Conservation (phyloP, 2,329 filamentous ascomycete species). For the Monosporascus sp. region DNA sequence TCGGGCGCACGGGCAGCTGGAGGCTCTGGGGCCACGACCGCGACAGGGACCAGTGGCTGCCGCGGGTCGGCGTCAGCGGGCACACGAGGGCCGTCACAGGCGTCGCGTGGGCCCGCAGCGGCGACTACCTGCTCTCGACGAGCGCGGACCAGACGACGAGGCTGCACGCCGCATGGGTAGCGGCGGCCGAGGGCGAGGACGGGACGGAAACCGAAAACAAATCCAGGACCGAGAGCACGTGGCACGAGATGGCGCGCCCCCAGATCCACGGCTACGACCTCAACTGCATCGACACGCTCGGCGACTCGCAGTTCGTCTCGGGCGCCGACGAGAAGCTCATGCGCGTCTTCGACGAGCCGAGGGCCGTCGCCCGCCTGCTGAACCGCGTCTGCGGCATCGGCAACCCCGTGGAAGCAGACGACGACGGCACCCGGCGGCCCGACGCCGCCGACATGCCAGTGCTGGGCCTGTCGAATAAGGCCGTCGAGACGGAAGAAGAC, state of each 20-base stretch:
- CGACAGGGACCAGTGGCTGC: slow-evolving; percentile 64
- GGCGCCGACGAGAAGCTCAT: slow-evolving; percentile 98
- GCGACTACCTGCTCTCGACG: slow-evolving; percentile 82
- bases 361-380: slow-evolving; percentile 72
- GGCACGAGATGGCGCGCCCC: slow-evolving; percentile 93
- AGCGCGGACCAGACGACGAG: slow-evolving; percentile 90
- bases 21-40: slow-evolving; percentile 69
- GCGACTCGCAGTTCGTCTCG: slow-evolving; percentile 74
- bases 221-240: slow-evolving; percentile 43
- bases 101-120: slow-evolving; percentile 76
- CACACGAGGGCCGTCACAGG: slow-evolving; percentile 79
- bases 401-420: slow-evolving; percentile 23
- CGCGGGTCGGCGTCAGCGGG: slow-evolving; percentile 72
- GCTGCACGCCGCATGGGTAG: slow-evolving; percentile 75
- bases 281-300: slow-evolving; percentile 82
- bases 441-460: slow-evolving; percentile 94
- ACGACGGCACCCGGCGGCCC: slow-evolving; percentile 49
- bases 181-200: slow-evolving; percentile 10
- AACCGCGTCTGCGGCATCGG: slow-evolving; percentile 60
- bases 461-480: slow-evolving; percentile 92
- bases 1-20: slow-evolving; percentile 93
- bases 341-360: slow-evolving; percentile 87
- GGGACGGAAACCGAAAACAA: not conserved
- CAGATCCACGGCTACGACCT: slow-evolving; percentile 98
- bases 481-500: slow-evolving; percentile 57